A percentile compares a stretch with the other conserved stretches of the same genome.
Evolutionary conservation across 2,329 filamentous ascomycete genomes (phyloP).

Genomic region (Amauroascus verrucosus): DNA sequence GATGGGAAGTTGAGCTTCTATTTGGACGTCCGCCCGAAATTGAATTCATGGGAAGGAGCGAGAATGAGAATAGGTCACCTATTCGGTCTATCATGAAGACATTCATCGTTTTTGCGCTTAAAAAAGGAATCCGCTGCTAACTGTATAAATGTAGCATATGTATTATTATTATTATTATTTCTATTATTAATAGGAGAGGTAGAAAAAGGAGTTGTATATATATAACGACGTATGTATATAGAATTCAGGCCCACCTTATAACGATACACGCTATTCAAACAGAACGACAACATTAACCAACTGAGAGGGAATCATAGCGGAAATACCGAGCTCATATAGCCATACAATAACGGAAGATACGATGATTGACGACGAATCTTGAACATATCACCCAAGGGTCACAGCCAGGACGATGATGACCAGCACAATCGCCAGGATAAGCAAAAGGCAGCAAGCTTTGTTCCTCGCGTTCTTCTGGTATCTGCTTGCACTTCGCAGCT

Average conservation of each 20-base stretch:
- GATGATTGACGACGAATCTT: background rate
- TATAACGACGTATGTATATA: background rate
- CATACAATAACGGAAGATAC: background rate
- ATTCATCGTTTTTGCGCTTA: background rate
- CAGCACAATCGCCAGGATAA: slow-evolving; percentile 80
- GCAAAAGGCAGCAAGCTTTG: slow-evolving; percentile 82
- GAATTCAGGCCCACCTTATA: background rate
- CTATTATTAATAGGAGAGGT: no score
- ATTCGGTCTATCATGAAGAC: slow-evolving; percentile 33
- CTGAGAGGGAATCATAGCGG: slow-evolving; percentile 4
- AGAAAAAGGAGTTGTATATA: slow-evolving; percentile 8
- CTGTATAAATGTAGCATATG: background rate
- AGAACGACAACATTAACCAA: background rate
- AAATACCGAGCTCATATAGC: slow-evolving; percentile 2
- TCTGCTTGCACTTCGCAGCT: slow-evolving; percentile 72
- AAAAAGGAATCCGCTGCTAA: no score
- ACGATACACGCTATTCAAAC: background rate
- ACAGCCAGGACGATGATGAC: slow-evolving; percentile 83
- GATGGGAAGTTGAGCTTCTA: slow-evolving; percentile 50
- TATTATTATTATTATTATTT: slow-evolving; percentile 8
- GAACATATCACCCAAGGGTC: slow-evolving; percentile 52
- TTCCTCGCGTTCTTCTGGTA: slow-evolving; percentile 94
- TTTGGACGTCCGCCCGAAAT: slow-evolving; percentile 54
- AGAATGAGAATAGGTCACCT: slow-evolving; percentile 45
- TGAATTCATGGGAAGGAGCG: slow-evolving; percentile 53